Evolutionary conservation across 1,284 basidiomycete genomes (phyloP), one percentile per base, ranked within the genome.

Genomic region (Irpex sp.): DNA sequence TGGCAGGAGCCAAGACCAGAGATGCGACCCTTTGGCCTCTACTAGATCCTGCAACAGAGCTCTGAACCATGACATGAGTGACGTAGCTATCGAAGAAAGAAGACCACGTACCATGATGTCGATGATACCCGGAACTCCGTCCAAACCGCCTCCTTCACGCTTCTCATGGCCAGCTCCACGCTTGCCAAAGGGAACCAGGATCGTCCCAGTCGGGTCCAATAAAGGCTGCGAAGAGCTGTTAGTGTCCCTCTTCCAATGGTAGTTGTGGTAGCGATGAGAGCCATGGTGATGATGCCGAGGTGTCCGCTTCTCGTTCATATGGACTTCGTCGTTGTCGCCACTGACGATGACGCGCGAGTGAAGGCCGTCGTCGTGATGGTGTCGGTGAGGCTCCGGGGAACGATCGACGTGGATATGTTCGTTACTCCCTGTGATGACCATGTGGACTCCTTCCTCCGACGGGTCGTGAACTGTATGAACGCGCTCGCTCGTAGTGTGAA

Each of bases 21-120:
- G 81, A 83, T 3, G 81, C 85, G 42, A 87, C 71, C 61, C 72
- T 69, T 61, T 73, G 62, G 3, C 69, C 72, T 0, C 59, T 62
- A 5, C 61, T 21, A 4, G 74, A 71, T 39, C 69, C 71, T 53
- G 71, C 71, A 33, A 71, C 67, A 16, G 61, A 66, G 58, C 71
- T 75, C 74, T 75, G 61, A 35, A 48, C 35, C 19, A 10, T 23
- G 21, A 52, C 33, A 18, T 21, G 58, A 60, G 33, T n/a, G 47
- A 37, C 56, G 28, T 45, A 35, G 35, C 61, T 57, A 23, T 9
- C 39, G 36, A 1, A 14, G 14, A 37, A 2, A 51, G 23, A 51
- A 9, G 12, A 60, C 57, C 33, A 70, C 78, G 62, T 63, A 80
- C 85, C 72, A 80, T 69, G 65, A 86, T 78, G 62, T 80, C 75